These are phyloP conservation scores for Euphorbia corollata DNA, from an alignment of 441 rosid genomes.

Conservation along the genomic window DNA sequence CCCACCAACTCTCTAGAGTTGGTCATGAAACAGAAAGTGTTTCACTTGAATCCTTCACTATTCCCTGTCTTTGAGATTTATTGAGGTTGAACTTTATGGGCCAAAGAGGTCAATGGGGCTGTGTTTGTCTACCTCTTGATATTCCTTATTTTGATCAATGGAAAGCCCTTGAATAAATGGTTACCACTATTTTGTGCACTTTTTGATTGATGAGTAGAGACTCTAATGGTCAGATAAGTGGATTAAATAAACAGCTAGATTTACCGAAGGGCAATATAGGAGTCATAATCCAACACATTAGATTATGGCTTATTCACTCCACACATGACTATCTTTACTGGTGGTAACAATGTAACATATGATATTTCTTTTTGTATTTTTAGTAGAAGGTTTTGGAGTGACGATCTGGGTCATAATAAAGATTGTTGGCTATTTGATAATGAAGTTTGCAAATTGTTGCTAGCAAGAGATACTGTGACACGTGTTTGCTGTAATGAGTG, in stretches of 20 bases:
- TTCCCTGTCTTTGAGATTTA: neutral
- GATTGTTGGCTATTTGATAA: no score
- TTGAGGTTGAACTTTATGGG: neutral
- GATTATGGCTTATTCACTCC: neutral
- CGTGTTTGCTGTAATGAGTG: neutral
- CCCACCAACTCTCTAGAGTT: neutral
- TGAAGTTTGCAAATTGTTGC: conserved; percentile 1
- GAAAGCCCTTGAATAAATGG: neutral
- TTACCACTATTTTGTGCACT: neutral
- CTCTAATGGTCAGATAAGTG: neutral
- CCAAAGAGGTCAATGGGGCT: neutral
- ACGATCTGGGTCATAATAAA: no score
- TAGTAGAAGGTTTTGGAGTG: no score
- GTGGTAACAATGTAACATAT: no score
- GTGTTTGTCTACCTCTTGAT: neutral
- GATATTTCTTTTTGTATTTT: no score
- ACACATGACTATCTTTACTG: neutral
- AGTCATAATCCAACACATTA: neutral
- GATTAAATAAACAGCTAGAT: no score
- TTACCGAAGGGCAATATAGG: neutral
- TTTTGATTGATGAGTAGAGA: neutral
- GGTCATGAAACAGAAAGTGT: neutral
- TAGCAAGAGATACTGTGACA: neutral
- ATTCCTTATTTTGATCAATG: neutral
- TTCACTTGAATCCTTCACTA: neutral